Evolutionary conservation across 2,329 filamentous ascomycete species (phyloP).

Genomic region (Apiospora rasikravindrae): DNA sequence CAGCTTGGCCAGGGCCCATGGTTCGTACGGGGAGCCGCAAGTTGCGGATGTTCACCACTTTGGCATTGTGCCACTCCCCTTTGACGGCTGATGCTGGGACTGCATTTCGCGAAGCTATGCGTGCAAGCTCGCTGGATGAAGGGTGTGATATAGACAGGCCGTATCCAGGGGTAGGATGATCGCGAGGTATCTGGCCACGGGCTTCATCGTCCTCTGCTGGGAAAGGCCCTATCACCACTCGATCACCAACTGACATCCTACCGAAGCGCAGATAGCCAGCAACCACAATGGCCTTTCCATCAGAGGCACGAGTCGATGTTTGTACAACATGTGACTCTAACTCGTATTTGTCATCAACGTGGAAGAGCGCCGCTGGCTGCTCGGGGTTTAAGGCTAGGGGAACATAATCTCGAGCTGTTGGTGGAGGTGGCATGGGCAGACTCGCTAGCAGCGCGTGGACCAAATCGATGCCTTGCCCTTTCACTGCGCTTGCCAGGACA

Average conservation of each 20-base stretch:
- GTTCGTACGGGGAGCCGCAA: constrained; percentile 81
- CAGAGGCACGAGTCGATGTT: constrained; percentile 35
- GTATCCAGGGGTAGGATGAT: constrained; percentile 53
- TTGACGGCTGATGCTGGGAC: constrained; percentile 57
- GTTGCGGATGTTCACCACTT: constrained; percentile 85
- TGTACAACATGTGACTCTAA: constrained; percentile 67
- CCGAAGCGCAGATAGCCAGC: constrained; percentile 86
- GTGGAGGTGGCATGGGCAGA: constrained; percentile 70
- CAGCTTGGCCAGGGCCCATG: constrained; percentile 81
- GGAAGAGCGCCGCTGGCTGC: constrained; percentile 72
- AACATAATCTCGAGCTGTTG: constrained; percentile 60
- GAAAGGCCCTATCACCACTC: constrained; percentile 81
- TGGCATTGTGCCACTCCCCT: constrained; percentile 80
- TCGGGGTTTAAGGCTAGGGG: constrained; percentile 62
- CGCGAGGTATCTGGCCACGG: constrained; percentile 47
- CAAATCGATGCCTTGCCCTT: constrained; percentile 79
- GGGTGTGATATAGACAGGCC: constrained; percentile 59
- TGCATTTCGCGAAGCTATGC: constrained; percentile 58
- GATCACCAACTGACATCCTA: constrained; percentile 76
- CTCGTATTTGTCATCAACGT: constrained; percentile 89
- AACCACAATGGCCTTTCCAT: constrained; percentile 62
- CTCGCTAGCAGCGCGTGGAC: constrained; percentile 81
- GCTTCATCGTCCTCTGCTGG: constrained; percentile 58
- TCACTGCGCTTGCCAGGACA: constrained; percentile 84
- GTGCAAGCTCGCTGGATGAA: constrained; percentile 57